Conservation (phyloP, 371 early-diverging fungal species). For the Mucor saturninus region DNA sequence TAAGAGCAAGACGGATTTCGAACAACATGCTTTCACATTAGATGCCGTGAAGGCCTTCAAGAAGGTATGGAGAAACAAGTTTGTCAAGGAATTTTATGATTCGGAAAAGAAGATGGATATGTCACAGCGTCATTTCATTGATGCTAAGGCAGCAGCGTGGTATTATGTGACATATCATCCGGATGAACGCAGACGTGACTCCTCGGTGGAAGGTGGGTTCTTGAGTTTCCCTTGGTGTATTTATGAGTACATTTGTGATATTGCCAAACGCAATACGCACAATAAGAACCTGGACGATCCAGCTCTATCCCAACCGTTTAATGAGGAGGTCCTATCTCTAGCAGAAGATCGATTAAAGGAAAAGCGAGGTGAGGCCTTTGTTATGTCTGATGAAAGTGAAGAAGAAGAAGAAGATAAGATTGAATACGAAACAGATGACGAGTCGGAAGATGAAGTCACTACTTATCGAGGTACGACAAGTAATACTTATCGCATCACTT, state of each 20-base stretch:
- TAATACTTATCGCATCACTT: neutral
- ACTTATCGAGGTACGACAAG: neutral
- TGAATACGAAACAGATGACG: neutral
- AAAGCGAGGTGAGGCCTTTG: neutral
- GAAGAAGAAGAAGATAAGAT: conserved; percentile 2
- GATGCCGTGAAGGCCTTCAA: conserved; percentile 45
- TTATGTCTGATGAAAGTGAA: conserved; percentile 6
- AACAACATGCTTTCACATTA: conserved; percentile 52
- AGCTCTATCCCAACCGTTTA: neutral
- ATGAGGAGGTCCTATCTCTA: conserved; percentile 20
- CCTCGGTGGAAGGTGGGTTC: conserved; percentile 30
- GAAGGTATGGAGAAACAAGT: conserved; percentile 42
- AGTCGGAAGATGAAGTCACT: conserved; percentile 1
- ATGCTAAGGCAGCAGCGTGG: conserved; percentile 77
- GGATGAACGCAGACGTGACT: conserved; percentile 26
- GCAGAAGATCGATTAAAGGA: neutral
- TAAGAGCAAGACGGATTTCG: conserved; percentile 47
- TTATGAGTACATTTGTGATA: conserved; percentile 57
- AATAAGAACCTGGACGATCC: neutral
- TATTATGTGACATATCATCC: conserved; percentile 75
- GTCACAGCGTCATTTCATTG: conserved; percentile 24
- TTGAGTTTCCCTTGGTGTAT: conserved; percentile 74
- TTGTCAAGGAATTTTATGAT: conserved; percentile 52
- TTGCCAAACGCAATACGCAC: conserved; percentile 41
- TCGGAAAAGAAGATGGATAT: conserved; percentile 17